Conservation (phyloP, 805 yeast genomes). For the Saccharomycopsis selenospora region DNA sequence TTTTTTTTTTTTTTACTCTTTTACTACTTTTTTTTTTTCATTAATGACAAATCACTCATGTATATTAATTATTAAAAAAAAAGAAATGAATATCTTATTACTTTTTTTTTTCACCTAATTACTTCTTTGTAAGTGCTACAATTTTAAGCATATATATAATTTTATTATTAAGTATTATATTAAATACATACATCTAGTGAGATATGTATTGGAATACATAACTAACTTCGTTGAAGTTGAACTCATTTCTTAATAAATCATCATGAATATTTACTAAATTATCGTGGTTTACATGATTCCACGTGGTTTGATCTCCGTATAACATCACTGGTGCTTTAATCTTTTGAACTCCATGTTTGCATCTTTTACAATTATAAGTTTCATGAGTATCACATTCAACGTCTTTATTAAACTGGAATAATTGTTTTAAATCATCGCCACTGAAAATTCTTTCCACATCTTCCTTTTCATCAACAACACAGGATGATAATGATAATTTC, state of each 20-base stretch:
- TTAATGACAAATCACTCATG: background rate
- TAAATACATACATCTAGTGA: slow-evolving; percentile 35
- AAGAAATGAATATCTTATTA: no score
- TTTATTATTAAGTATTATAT: no score
- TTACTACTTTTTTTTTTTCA: slow-evolving; percentile 1
- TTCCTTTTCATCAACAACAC: slow-evolving; percentile 94
- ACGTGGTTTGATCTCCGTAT: slow-evolving; percentile 94
- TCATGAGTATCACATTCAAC: slow-evolving; percentile 89
- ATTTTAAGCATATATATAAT: no score
- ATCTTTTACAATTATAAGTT: slow-evolving; percentile 81
- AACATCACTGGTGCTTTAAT: slow-evolving; percentile 76
- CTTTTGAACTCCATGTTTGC: slow-evolving; percentile 55
- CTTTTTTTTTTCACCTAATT: no score
- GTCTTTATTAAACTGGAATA: slow-evolving; percentile 61
- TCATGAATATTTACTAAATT: slow-evolving; percentile 66
- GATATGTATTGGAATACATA: slow-evolving; percentile 93
- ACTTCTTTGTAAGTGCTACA: no score
- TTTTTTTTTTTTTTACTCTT: background rate
- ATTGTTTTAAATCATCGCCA: slow-evolving; percentile 66
- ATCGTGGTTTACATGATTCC: slow-evolving; percentile 81
- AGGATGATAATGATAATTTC: slow-evolving; percentile 86
- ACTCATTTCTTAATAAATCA: slow-evolving; percentile 67
- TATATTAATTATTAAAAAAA: background rate
- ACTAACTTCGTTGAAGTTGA: slow-evolving; percentile 58
- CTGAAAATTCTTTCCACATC: slow-evolving; percentile 91